Percentiles rank a stretch among this genome's conserved stretches.
Conservation (phyloP, 2,329 filamentous ascomycete species). For the Cordyceps cicadae region DNA sequence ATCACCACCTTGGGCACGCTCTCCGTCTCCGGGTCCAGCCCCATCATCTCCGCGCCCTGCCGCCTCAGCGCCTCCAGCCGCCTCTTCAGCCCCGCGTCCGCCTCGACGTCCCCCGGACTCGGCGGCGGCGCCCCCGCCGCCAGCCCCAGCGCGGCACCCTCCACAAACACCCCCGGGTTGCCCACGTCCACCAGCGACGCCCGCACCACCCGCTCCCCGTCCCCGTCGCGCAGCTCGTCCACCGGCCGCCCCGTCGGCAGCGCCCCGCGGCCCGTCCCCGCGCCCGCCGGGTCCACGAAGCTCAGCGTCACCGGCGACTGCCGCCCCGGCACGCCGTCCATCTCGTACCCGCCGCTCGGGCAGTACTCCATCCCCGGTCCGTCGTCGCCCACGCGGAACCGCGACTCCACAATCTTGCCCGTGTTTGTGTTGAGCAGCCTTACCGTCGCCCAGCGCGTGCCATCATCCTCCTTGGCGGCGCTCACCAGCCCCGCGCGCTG, state of each 20-base stretch:
- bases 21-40: constrained; percentile 36
- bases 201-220: constrained; percentile 23
- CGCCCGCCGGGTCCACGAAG: constrained; percentile 55
- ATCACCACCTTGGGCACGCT: constrained; percentile 56
- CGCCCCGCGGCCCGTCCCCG: constrained; percentile 46
- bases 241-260: constrained; percentile 43
- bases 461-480: constrained; percentile 15
- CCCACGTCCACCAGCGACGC: constrained; percentile 55
- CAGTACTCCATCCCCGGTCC: constrained; percentile 19
- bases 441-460: constrained; percentile 36
- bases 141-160: constrained; percentile 11
- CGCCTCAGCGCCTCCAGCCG: constrained; percentile 49
- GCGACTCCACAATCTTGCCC: constrained; percentile 50
- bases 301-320: constrained; percentile 50
- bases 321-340: constrained; percentile 56
- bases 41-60: constrained; percentile 52
- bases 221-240: constrained; percentile 36
- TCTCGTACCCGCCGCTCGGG: constrained; percentile 43
- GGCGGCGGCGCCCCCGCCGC: constrained; percentile 42
- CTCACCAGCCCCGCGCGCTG: neutral
- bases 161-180: constrained; percentile 57
- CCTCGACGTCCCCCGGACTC: constrained; percentile 45
- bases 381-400: constrained; percentile 43
- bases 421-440: constrained; percentile 67
- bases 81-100: constrained; percentile 31